Conservation (phyloP, 176 grass and related monocot genomes). For the Musa troglodytarum region DNA sequence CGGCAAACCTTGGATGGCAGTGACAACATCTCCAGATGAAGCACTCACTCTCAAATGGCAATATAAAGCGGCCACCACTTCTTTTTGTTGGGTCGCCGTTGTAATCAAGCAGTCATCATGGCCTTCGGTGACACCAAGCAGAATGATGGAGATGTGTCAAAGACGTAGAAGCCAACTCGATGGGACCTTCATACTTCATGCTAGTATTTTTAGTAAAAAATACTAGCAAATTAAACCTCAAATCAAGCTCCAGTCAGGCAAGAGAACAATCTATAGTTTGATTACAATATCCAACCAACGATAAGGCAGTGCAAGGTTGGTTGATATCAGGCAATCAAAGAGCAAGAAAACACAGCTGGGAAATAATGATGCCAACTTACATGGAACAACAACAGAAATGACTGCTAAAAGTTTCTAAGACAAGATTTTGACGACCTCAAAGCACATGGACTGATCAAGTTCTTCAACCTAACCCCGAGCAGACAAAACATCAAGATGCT, state of each 20-base stretch:
- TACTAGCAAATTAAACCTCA: too few relatives aligned
- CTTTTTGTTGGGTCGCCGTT: too few relatives aligned
- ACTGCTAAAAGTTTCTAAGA: background rate
- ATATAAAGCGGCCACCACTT: background rate
- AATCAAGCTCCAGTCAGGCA: too few relatives aligned
- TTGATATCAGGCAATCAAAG: background rate
- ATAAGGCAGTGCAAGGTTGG: background rate
- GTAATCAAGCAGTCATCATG: background rate
- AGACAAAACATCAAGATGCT: constrained; percentile 58
- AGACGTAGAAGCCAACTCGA: background rate
- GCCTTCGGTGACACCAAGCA: background rate
- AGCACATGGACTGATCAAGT: background rate
- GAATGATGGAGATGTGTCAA: background rate
- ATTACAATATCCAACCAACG: background rate
- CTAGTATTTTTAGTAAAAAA: too few relatives aligned
- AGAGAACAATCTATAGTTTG: too few relatives aligned
- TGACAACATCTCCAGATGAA: background rate
- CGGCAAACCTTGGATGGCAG: background rate
- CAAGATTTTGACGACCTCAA: background rate
- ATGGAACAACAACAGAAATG: background rate
- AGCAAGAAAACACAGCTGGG: background rate
- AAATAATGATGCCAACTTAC: background rate
- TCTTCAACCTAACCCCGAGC: constrained; percentile 42
- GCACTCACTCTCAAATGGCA: too few relatives aligned
- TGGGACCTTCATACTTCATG: background rate